Percentiles rank a stretch among this genome's conserved stretches.
These are phyloP conservation scores for Wickerhamiella dianesei DNA, from an alignment of 805 yeast species.

Conservation along the genomic window DNA sequence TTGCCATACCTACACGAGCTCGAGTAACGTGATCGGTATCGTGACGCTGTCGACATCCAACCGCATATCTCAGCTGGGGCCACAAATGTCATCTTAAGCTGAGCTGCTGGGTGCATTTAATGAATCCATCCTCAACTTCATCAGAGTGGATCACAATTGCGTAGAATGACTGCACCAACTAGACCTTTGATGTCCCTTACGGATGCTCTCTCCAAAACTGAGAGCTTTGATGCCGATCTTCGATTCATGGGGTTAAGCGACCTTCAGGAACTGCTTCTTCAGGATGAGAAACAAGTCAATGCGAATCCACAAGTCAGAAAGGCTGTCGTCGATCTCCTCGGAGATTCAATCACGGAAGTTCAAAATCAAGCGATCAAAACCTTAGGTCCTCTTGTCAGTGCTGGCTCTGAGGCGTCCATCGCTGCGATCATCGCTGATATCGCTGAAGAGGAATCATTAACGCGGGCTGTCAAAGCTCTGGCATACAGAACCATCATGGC, in stretches of 20 bases:
- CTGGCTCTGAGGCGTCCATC: not conserved
- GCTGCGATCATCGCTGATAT: not conserved
- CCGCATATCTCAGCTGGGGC: too few relatives aligned
- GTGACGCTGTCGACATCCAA: too few relatives aligned
- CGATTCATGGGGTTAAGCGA: constrained; percentile 77
- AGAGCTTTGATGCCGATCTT: constrained; percentile 49
- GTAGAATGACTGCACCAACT: not conserved
- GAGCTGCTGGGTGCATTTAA: too few relatives aligned
- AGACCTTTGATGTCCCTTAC: not conserved
- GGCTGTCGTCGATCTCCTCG: constrained; percentile 33
- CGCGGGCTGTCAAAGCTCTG: not conserved
- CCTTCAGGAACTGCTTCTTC: constrained; percentile 1
- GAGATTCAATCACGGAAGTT: constrained; percentile 57
- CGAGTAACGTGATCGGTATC: too few relatives aligned
- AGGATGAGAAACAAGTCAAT: constrained; percentile 8
- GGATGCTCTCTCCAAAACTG: constrained; percentile 14
- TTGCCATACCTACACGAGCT: too few relatives aligned
- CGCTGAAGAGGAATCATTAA: not conserved
- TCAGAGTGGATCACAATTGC: not conserved
- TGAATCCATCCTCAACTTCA: too few relatives aligned
- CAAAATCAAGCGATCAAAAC: constrained; percentile 60
- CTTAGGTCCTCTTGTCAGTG: constrained; percentile 29
- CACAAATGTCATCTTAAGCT: too few relatives aligned
- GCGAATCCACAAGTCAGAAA: constrained; percentile 25
- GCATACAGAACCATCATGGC: not conserved